phyloP scores from a whole-genome alignment of 2,329 filamentous ascomycete genomes.

The Pyrenophora graminea region DNA sequence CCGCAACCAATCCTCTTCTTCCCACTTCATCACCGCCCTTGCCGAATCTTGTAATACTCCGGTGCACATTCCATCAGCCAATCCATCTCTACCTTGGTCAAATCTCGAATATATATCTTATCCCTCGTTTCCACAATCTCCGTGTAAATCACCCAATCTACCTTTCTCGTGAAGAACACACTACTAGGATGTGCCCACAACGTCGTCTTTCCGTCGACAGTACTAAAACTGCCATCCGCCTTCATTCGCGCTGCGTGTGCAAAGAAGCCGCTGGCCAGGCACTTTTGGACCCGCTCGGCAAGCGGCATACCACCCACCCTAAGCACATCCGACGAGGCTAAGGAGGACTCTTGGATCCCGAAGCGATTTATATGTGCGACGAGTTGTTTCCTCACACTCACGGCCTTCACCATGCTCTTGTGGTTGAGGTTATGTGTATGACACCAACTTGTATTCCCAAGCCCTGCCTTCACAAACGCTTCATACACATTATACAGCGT shows the following conservation, averaged over 20 bases:
- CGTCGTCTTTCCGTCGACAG: conserved; percentile 76
- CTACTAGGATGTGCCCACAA: conserved; percentile 90
- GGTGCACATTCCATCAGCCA: conserved; percentile 91
- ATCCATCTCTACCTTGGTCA: conserved; percentile 91
- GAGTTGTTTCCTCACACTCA: conserved; percentile 84
- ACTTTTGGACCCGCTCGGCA: conserved; percentile 77
- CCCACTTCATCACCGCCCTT: conserved; percentile 15
- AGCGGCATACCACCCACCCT: conserved; percentile 54
- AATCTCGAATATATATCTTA: conserved; percentile 88
- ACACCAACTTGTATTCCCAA: conserved; percentile 84
- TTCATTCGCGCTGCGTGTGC: conserved; percentile 93
- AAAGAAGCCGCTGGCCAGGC: conserved; percentile 89
- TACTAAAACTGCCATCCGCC: conserved; percentile 85
- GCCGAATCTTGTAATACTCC: conserved; percentile 57
- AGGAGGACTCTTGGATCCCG: conserved; percentile 61
- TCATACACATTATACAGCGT: conserved; percentile 94
- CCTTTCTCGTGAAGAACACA: conserved; percentile 94
- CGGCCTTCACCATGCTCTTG: conserved; percentile 78
- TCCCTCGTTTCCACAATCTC: conserved; percentile 87
- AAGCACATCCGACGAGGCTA: conserved; percentile 50
- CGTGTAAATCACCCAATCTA: conserved; percentile 95
- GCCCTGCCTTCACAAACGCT: conserved; percentile 80
- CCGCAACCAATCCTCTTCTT: conserved; percentile 1
- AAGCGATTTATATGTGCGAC: conserved; percentile 87
- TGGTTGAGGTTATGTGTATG: conserved; percentile 85